Evolutionary conservation across 129 eudicot species (phyloP), one percentile per base, ranked within the genome.

Genomic region (Smallanthus sonchifolius): DNA sequence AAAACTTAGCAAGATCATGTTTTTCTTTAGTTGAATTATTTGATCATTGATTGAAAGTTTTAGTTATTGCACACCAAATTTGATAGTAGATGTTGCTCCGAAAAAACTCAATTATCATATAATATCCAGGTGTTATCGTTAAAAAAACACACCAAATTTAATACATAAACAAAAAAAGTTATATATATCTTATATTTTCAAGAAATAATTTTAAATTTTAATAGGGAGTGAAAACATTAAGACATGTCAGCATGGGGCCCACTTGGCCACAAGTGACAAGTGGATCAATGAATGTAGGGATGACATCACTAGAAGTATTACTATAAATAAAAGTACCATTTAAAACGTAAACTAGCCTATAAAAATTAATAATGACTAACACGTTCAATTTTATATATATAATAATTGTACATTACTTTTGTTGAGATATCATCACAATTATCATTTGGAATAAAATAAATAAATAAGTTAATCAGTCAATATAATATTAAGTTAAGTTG

Each of bases 271-370:
- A 24, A 24, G 30, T 24, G 51, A 44, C 52, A 68, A 55, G 24
- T 24, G 19, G 10, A 65, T 61, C 19, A 75, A 35, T 75, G 56
- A 54, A 37, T 75, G 79, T 24, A 20, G 56, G 52, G 73, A 65
- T 75, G 36, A 24, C 66, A 51, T 37, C 65, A 65, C 15, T 59
- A 34, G 17, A 30, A 57, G 7, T 57, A 57, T 10, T 49, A n/a
- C 15, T 49, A 49, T 15, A 49, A 4, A 10, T 42, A 6, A 42
- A 42, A 42, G 2, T 42, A 42, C 36, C 5, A 67, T 8, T 14
- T 68, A 28, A 7, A n/a, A 45, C n/a, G 42, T 13, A 14, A 70
- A 9, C 38, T 35, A 3, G 10, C 63, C 36, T 49, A 35, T 70
- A 51, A 34, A 19, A 42, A 42, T 42, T 42, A 42, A 42, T 42